These are phyloP conservation scores for Pseudonitzschia multistriata DNA, from an alignment of 108 stramenopile species.

Conservation along the genomic window DNA sequence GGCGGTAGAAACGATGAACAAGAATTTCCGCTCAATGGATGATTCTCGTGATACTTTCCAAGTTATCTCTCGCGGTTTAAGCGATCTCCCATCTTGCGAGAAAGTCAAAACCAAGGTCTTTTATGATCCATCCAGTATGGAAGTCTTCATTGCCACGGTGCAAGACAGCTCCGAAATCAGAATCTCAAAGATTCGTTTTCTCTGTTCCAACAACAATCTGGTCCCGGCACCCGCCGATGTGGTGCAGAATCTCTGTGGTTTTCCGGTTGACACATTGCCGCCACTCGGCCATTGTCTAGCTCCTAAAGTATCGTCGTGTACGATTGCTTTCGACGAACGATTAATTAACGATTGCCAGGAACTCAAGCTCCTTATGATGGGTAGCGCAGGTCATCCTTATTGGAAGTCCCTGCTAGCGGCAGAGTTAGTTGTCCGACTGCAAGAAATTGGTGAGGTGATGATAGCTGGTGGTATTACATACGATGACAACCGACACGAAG, in stretches of 20 bases:
- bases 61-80: slow-evolving; percentile 18
- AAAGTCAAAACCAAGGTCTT: background rate
- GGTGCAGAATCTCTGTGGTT: slow-evolving; percentile 17
- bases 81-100: slow-evolving; percentile 11
- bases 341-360: slow-evolving; percentile 12
- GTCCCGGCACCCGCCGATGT: slow-evolving; percentile 3
- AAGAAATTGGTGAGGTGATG: slow-evolving; percentile 12
- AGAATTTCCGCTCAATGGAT: background rate
- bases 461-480: background rate
- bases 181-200: slow-evolving; percentile 5
- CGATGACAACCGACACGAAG: slow-evolving; percentile 1
- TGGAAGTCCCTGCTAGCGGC: slow-evolving; percentile 24
- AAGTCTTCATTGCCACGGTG: background rate
- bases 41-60: background rate
- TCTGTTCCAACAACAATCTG: background rate
- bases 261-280: slow-evolving; percentile 15
- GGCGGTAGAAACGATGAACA: background rate
- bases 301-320: background rate
- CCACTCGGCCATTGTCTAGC: slow-evolving; percentile 17
- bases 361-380: slow-evolving; percentile 16
- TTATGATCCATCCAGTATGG: slow-evolving; percentile 2
- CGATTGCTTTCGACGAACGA: slow-evolving; percentile 17
- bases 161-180: slow-evolving; percentile 2
- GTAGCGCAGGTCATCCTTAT: slow-evolving; percentile 24
- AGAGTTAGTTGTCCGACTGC: background rate